Conservation (phyloP, 2,329 filamentous ascomycete genomes). For the Aspergillus brunneoviolaceus region DNA sequence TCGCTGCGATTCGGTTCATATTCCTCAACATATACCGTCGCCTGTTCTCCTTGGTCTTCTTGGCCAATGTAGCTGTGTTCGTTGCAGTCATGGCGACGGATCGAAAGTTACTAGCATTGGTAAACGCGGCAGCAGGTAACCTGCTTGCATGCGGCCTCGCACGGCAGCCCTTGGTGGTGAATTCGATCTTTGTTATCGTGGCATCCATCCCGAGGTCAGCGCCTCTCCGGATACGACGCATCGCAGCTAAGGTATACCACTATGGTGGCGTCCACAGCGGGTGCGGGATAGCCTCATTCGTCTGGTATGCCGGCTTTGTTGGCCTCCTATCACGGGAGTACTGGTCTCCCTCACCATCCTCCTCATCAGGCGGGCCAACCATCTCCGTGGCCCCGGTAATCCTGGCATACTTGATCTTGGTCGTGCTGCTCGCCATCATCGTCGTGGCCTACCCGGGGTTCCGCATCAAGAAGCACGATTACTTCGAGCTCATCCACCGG, state of each 20-base stretch:
- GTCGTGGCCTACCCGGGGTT: slow-evolving; percentile 63
- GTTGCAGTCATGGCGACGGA: slow-evolving; percentile 37
- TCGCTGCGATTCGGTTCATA: slow-evolving; percentile 37
- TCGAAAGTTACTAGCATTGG: slow-evolving; percentile 37
- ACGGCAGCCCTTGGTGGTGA: slow-evolving; percentile 56
- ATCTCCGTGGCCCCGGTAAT: slow-evolving; percentile 46
- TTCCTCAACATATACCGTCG: slow-evolving; percentile 44
- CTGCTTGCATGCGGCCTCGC: slow-evolving; percentile 49
- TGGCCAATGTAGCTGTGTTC: slow-evolving; percentile 40
- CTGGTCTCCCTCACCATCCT: slow-evolving; percentile 23
- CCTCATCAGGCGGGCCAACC: slow-evolving; percentile 14
- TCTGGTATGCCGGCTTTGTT: slow-evolving; percentile 48
- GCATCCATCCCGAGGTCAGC: slow-evolving; percentile 46
- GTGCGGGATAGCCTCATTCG: slow-evolving; percentile 48
- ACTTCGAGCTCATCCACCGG: slow-evolving; percentile 70
- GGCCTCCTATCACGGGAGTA: slow-evolving; percentile 37
- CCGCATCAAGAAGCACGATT: slow-evolving; percentile 63
- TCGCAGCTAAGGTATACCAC: slow-evolving; percentile 53
- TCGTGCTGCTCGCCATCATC: slow-evolving; percentile 60
- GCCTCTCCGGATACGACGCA: slow-evolving; percentile 47
- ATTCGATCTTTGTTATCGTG: slow-evolving; percentile 49
- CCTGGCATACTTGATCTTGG: slow-evolving; percentile 59
- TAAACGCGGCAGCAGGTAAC: slow-evolving; percentile 49
- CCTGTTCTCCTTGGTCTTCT: slow-evolving; percentile 44
- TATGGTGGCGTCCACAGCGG: slow-evolving; percentile 57